These are phyloP conservation scores for Paragyromitra xinjiangensis DNA, from an alignment of 495 filamentous ascomycete species.

Conservation along the genomic window DNA sequence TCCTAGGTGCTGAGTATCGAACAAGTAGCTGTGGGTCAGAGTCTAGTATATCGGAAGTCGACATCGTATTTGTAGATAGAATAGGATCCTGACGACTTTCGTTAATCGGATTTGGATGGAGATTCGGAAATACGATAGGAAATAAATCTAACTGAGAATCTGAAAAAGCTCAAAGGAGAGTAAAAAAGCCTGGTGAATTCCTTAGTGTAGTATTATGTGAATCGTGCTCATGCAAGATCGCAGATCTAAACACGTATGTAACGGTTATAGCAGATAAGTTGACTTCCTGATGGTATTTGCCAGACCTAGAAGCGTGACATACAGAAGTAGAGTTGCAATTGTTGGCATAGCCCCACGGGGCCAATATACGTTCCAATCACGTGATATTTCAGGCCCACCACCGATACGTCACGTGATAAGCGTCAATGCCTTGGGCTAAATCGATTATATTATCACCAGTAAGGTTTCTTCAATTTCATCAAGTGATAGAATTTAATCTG, in stretches of 20 bases:
- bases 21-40: background rate
- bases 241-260: background rate
- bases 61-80: background rate
- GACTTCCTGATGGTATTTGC: background rate
- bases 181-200: background rate
- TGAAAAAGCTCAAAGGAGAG: background rate
- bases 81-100: background rate
- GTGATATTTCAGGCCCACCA: constrained; percentile 12
- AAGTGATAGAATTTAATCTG: too few relatives aligned
- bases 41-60: background rate
- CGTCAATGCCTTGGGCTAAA: too few relatives aligned
- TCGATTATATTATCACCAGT: too few relatives aligned
- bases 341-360: background rate
- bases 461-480: too few relatives aligned
- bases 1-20: background rate
- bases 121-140: background rate
- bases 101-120: background rate
- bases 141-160: background rate
- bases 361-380: background rate
- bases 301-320: background rate
- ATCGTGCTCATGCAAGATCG: background rate
- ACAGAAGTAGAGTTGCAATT: too few relatives aligned
- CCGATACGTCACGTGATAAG: background rate
- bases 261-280: background rate
- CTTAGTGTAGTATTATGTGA: background rate